Base-by-base conservation (phyloP, 305 asterid species). In the Withania somnifera region DNA sequence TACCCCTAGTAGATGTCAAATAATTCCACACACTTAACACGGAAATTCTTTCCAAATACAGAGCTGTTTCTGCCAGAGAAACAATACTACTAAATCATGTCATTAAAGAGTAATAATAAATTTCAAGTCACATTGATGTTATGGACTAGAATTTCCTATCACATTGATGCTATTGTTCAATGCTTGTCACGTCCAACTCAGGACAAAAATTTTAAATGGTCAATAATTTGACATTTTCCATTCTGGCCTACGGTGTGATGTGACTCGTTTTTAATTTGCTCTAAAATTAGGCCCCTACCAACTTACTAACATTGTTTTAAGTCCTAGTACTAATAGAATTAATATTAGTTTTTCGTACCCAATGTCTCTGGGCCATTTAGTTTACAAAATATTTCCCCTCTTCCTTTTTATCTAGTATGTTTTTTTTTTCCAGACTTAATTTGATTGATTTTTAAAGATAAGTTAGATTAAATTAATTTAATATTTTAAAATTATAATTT, bases 221-320 rank as follows among this genome's bases (percentile, higher is more conserved):
- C 60, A 45, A 47, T 47, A 36, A 75, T 28, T 75, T 75, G 47
- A 50, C 61, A 8, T 4, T 50, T 50, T 75, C 28, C n/a, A 17
- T 28, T 75, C 19, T 50, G 40, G 40, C 40, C 40, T 36, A 36
- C 6, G 40, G 6, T 36, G 6, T 36, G 6, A 5, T 36, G 40
- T 7, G 5, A 36, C 7, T 7, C 40, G 40, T 36, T 7, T 36
- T 36, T 36, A 36, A 50, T 26, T 15, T 47, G 40, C 45, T 63
- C 13, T 63, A 34, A 34, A 10, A 5, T 28, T 75, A 75, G 80
- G 80, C 80, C 80, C 80, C 80, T 75, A 75, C 80, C 79, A 73
- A 73, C 4, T 26, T 24, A 73, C 6, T 24, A 50, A 1, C 45
- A 10, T 67, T 34, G 42, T 4, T 61, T n/a, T 53, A 50, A 54